phyloP scores from a whole-genome alignment of 1,139 yeast species.

The Torulaspora globosa region DNA sequence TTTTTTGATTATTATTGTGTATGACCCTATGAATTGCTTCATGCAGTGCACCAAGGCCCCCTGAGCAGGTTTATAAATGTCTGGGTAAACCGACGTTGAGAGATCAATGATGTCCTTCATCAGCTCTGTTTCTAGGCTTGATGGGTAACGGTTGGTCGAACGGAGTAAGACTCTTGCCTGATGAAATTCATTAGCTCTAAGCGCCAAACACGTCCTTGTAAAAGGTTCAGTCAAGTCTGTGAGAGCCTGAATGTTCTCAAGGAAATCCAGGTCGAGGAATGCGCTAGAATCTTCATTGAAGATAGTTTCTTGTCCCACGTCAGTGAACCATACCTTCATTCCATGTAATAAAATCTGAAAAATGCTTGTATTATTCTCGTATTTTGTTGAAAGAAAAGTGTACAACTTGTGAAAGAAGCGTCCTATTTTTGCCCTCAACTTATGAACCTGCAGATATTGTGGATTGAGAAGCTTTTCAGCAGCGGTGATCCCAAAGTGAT shows the following conservation, averaged over 20 bases:
- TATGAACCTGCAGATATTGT: conserved; percentile 58
- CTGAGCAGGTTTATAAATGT: conserved; percentile 69
- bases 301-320: conserved; percentile 72
- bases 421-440: conserved; percentile 61
- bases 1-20: conserved; percentile 47
- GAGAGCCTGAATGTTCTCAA: conserved; percentile 46
- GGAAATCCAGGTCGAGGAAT: conserved; percentile 44
- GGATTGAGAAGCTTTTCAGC: conserved; percentile 50
- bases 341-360: conserved; percentile 64
- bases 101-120: conserved; percentile 66
- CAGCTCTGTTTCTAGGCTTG: conserved; percentile 60
- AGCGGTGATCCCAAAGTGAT: conserved; percentile 42
- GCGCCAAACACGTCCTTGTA: conserved; percentile 74
- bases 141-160: conserved; percentile 69
- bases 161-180: conserved; percentile 70
- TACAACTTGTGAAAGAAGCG: conserved; percentile 59
- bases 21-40: conserved; percentile 70
- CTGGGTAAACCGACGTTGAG: conserved; percentile 68
- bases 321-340: conserved; percentile 75
- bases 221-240: conserved; percentile 56
- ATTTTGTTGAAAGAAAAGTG: conserved; percentile 46
- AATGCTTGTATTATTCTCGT: conserved; percentile 66
- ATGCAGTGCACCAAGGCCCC: conserved; percentile 64
- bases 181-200: conserved; percentile 75
- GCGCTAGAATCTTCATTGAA: conserved; percentile 53